Base-by-base conservation (phyloP, 2,329 filamentous ascomycete genomes). In the Aspergillus eucalypticola region DNA sequence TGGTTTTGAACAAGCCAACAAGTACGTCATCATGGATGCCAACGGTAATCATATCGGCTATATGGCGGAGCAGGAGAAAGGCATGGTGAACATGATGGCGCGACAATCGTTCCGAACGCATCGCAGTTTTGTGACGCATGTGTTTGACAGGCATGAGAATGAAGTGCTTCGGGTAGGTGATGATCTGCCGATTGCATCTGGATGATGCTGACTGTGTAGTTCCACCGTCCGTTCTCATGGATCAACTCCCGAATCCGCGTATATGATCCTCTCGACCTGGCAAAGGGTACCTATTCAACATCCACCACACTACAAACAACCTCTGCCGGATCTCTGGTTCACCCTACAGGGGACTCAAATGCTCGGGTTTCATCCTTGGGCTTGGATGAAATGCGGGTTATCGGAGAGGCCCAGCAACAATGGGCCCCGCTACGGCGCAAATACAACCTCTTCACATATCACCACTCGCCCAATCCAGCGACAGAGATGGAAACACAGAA, bases 1-100 rank as follows among this genome's bases (percentile, higher is more conserved):
- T 62, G 86, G 86, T 1, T 88, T 88, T 64, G 86, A 89, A 72
- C 86, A 89, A 71, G 86, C 86, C 11, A 88, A 88, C 67, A 81
- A 82, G 70, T 89, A 89, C 69, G 81, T 87, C 13, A 87, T 89
- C 52, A 83, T 88, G 80, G 84, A 88, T 73, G 85, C 85, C 2
- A 79, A 83, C 56, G 86, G 86, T 5, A 83, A 85, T 60, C 86
- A 87, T 63, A 79, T 88, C 46, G 86, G 86, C 11, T 88, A 86
- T 65, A 83, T 89, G 69, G 86, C 85, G 32, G 86, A 89, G 72
- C 81, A 83, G 67, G 86, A 88, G 50, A 83, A 83, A 60, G 84
- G 86, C 1, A 74, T 88, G 58, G 84, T 80, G 2, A 82, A 77
- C 58, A 79, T 81, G 29, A 76, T 88, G 71, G 80, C 81, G 15